Evolutionary conservation across 2,329 filamentous ascomycete species (phyloP).

Genomic region (Corniculantispora saksenae): DNA sequence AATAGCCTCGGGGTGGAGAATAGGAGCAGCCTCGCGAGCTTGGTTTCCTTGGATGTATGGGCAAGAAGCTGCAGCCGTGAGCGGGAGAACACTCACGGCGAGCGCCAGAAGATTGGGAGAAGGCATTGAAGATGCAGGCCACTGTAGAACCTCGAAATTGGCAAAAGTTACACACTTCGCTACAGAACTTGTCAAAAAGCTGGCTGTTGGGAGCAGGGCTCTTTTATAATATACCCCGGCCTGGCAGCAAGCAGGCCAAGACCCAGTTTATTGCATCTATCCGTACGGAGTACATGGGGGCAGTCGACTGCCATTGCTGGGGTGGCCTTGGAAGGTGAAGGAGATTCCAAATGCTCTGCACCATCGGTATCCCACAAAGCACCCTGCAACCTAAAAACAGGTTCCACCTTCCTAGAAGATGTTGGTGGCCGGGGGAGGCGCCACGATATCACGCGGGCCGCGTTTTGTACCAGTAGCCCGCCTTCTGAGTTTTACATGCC

Average conservation of each 20-base stretch:
- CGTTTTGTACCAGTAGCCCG: too few species aligned
- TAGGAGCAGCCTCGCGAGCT: background rate
- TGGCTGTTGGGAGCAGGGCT: background rate
- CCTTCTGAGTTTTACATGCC: too few species aligned
- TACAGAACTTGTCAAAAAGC: background rate
- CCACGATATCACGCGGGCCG: conserved; percentile 7
- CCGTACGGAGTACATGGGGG: too few species aligned
- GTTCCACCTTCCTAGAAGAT: conserved; percentile 1
- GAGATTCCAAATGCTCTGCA: conserved; percentile 1
- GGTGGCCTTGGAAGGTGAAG: background rate
- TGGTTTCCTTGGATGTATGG: conserved; percentile 18
- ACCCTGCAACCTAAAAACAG: conserved; percentile 6
- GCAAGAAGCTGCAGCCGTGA: conserved; percentile 8
- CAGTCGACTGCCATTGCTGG: background rate
- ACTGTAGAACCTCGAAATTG: background rate
- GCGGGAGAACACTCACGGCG: conserved; percentile 9
- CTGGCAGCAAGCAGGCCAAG: background rate
- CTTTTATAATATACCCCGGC: background rate
- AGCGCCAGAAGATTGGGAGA: conserved; percentile 2
- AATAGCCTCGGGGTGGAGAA: conserved; percentile 16
- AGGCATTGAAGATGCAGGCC: background rate
- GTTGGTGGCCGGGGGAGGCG: background rate
- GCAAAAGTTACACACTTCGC: background rate
- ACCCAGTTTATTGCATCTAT: conserved; percentile 3
- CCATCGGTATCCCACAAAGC: conserved; percentile 10